Evolutionary conservation across 768 basidiomycete genomes (phyloP), one percentile per base, ranked within the genome.

Genomic region (Hirschioporus abietinus): DNA sequence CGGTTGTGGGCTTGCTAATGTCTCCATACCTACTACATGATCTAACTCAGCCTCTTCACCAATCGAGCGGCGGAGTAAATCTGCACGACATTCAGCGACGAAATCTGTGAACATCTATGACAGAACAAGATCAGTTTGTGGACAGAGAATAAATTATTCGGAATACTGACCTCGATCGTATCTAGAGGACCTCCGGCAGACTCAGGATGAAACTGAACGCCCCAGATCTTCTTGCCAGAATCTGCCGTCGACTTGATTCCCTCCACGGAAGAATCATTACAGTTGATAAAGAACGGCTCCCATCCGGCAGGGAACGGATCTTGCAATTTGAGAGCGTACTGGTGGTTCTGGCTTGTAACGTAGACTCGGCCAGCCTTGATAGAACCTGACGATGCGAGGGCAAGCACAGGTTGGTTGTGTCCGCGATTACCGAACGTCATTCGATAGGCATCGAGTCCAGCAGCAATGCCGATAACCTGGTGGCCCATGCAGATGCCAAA

Each of bases 371-470:
- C 97, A 64, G 96, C 95, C 75, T 87, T 93, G 81, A 99, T 95
- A 26, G 92, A 94, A 2, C 96, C 96, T 10, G 91, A 84, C 27
- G 89, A 91, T n/a, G 96, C 95, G 64, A 99, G 82, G 30, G 97
- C 96, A 59, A 99, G 83, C 15, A 99, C 97, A 34, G 97, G 97
- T 76, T 99, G 97, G 76, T 99, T 99, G 78, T 99, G 97, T 20
- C 97, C 97, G 70, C 97, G 90, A 76, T 99, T 98, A n/a, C 97
- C 97, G 75, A 99, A 99, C 10, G 90, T 95, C 97, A 99, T 99
- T 60, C 97, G 86, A 77, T 99, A 98, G 23, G 96, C 94, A 71
- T 97, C 96, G 65, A 98, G 77, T 24, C 97, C 96, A 25, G 95
- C 96, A 27, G 96, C 97, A 84, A 99, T 92, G 63, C 96, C 97